A percentile compares a stretch with the other conserved stretches of the same genome.
phyloP scores from a whole-genome alignment of 352 stramenopile species.

The Phytophthora capsici region DNA sequence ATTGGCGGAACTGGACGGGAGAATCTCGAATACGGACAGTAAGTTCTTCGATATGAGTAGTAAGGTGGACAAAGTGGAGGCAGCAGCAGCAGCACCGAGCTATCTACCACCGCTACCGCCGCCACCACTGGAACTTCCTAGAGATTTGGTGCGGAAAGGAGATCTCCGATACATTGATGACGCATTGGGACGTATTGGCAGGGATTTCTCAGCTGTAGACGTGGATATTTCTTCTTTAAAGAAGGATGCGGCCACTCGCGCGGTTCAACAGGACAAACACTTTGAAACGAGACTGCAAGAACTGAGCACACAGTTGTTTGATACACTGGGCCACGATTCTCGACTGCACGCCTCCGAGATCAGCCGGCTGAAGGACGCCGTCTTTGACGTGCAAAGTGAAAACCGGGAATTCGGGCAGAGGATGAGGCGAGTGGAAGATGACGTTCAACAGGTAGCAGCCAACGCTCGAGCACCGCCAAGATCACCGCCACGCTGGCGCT shows the following conservation, averaged over 20 bases:
- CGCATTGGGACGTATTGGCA: slow-evolving; percentile 28
- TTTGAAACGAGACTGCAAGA: slow-evolving; percentile 39
- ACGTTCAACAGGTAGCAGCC: slow-evolving; percentile 21
- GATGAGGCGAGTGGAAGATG: slow-evolving; percentile 36
- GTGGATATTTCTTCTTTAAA: slow-evolving; percentile 45
- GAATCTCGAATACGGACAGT: slow-evolving; percentile 4
- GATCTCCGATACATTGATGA: slow-evolving; percentile 30
- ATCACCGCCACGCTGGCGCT: slow-evolving; percentile 10
- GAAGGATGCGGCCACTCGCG: slow-evolving; percentile 25
- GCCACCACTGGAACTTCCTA: not conserved
- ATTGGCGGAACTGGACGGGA: slow-evolving; percentile 23
- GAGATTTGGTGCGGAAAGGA: slow-evolving; percentile 26
- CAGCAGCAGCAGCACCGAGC: not conserved
- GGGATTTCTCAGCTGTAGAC: slow-evolving; percentile 32
- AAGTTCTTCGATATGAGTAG: slow-evolving; percentile 14
- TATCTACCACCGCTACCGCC: not conserved
- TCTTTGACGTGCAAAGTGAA: slow-evolving; percentile 52
- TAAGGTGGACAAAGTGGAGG: slow-evolving; percentile 3
- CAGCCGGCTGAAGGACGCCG: slow-evolving; percentile 50
- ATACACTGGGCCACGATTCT: slow-evolving; percentile 49
- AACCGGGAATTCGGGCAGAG: slow-evolving; percentile 38
- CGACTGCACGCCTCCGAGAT: slow-evolving; percentile 51
- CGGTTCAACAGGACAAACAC: slow-evolving; percentile 37
- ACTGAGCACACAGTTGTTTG: slow-evolving; percentile 49
- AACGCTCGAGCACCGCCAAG: slow-evolving; percentile 4